phyloP scores from a whole-genome alignment of 1,139 yeast species.

The Kazachstania sp. region DNA sequence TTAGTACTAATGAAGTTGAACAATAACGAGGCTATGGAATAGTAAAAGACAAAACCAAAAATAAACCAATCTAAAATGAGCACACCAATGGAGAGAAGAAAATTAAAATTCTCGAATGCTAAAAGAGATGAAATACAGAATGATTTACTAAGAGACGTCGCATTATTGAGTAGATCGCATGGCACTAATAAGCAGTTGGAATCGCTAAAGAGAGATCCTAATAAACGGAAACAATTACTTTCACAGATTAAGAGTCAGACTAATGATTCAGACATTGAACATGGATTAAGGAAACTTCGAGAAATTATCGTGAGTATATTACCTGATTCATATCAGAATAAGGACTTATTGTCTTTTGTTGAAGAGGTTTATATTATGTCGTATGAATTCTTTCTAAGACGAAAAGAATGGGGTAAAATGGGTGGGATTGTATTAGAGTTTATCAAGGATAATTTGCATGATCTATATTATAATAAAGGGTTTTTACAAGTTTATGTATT shows the following conservation, averaged over 20 bases:
- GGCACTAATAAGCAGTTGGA: slow-evolving; percentile 1
- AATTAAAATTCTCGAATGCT: slow-evolving; percentile 14
- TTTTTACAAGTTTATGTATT: slow-evolving; percentile 5
- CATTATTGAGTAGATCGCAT: slow-evolving; percentile 15
- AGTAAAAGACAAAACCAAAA: not conserved
- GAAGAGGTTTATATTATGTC: slow-evolving; percentile 11
- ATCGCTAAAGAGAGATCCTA: slow-evolving; percentile 7
- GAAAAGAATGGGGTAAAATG: slow-evolving; percentile 7
- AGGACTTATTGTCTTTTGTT: slow-evolving; percentile 7
- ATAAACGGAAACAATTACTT: slow-evolving; percentile 10
- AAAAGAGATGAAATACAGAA: slow-evolving; percentile 10
- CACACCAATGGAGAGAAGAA: slow-evolving; percentile 9
- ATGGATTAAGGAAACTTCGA: slow-evolving; percentile 21
- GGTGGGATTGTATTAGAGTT: slow-evolving; percentile 11
- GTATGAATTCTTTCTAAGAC: slow-evolving; percentile 7
- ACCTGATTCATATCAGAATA: slow-evolving; percentile 6
- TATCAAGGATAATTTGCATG: slow-evolving; percentile 6
- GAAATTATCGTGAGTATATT: slow-evolving; percentile 15
- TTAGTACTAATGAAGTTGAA: no score
- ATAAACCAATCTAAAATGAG: not conserved
- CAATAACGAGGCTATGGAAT: not conserved
- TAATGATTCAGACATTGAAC: slow-evolving; percentile 8
- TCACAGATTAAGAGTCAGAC: slow-evolving; percentile 5
- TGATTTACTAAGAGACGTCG: slow-evolving; percentile 13
- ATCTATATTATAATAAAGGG: slow-evolving; percentile 1